Evolutionary conservation across 805 yeast species (phyloP), one percentile per base, ranked within the genome.

Genomic region (Debaryomyces maramus): DNA sequence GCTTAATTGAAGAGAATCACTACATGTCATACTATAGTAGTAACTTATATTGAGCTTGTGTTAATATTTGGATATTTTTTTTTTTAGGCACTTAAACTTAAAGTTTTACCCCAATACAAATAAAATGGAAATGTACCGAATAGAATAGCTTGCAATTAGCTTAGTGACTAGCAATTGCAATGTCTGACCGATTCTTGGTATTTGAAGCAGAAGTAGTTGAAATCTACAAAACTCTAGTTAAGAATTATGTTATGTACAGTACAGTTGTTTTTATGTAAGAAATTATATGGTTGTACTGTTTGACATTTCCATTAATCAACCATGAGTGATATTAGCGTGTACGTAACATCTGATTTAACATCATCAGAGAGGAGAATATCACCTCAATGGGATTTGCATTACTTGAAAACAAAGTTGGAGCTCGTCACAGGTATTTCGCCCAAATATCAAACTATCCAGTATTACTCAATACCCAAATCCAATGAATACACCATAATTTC

Each of bases 381-480:
- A 0, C 75, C 79, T 0, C 71, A 67, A 27, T 85, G 91, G 90
- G 58, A 77, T 0, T 39, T 85, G 11, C 60, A 58, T 5, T 63
- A 77, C 45, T 70, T 87, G 36, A 75, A 78, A 46, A 47, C 60
- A 28, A 72, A 77, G 41, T 58, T 88, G 8, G 93, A 85, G 51
- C 71, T 68, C 24, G 77, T 86, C 44, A 85, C 95, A 0, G 96
- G 96, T 2, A 76, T 88, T 19, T 78, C 81, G 4, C 83, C 87
- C 3, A 45, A 53, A 10, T 64, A 58, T 43, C 95, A 83, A 53
- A 63, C 62, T 11, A 53, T 82, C 11, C 70, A 69, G 40, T 59
- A 77, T 26, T 80, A 77, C 49, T 63, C 67, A 6, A 50, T 61
- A 3, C 56, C 67, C 5, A 55, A 62, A 31, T 62, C 75, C 44